Conservation (phyloP, 192 early-diverging fungal genomes). For the Gaertneriomyces semiglobifer region DNA sequence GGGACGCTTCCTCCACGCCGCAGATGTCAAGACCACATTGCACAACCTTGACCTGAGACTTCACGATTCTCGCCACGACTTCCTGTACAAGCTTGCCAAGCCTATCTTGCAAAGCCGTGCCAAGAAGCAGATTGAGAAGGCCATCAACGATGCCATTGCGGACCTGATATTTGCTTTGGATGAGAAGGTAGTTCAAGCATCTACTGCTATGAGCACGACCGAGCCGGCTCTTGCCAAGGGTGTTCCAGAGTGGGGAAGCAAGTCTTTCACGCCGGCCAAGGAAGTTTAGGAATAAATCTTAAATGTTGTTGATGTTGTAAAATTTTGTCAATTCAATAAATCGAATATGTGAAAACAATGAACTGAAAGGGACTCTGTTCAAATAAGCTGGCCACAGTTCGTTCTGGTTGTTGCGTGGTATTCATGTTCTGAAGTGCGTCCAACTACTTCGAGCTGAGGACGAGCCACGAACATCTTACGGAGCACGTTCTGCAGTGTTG, state of each 20-base stretch:
- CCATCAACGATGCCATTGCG: constrained; percentile 10
- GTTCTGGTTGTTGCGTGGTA: too few species aligned
- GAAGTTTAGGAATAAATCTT: too few species aligned
- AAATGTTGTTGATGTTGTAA: too few species aligned
- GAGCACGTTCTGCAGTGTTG: too few species aligned
- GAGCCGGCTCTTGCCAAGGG: constrained; percentile 20
- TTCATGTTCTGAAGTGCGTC: too few species aligned
- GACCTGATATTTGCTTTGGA: constrained; percentile 19
- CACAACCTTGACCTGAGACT: constrained; percentile 32
- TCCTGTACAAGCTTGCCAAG: constrained; percentile 31
- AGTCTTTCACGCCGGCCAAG: constrained; percentile 10
- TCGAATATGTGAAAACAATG: too few species aligned
- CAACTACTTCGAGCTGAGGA: too few species aligned
- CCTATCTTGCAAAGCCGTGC: constrained; percentile 21
- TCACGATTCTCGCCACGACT: constrained; percentile 34
- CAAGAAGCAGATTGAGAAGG: constrained; percentile 33
- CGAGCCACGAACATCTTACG: too few species aligned
- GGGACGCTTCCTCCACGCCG: constrained; percentile 22
- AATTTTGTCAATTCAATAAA: too few species aligned
- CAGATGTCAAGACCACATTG: constrained; percentile 17
- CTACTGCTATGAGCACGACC: neutral
- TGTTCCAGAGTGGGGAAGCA: constrained; percentile 32
- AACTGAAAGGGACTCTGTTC: too few species aligned
- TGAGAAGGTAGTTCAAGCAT: constrained; percentile 17
- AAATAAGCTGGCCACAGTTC: too few species aligned